Evolutionary conservation across 768 basidiomycete genomes (phyloP), one percentile per base, ranked within the genome.

Genomic region (Cystobasidium onofrii): DNA sequence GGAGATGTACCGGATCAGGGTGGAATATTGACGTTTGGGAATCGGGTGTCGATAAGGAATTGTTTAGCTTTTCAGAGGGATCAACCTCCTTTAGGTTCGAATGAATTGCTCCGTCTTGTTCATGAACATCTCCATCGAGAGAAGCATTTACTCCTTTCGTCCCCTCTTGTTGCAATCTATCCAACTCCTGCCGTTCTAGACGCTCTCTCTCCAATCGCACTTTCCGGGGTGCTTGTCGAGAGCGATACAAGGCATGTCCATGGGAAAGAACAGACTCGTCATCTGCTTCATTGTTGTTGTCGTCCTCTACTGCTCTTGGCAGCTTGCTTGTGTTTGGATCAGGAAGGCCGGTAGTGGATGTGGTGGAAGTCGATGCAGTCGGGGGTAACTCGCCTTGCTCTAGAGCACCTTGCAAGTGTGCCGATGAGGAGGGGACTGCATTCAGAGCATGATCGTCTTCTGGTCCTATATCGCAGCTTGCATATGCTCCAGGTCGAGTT

Each of bases 391-490:
- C 57, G 60, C 73, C 70, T 71, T 75, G 67, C 60, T 75, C 70
- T 44, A 64, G 43, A 23, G 46, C 41, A 10, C 61, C 60, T 34
- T 64, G 62, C 13, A 34, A 23, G 15, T 29, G 20, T 2, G 57
- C 13, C 25, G 57, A 60, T 9, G 52, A 20, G 4, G 52, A 54
- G 27, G 52, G 27, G 71, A 79, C 78, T 57, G 74, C 76, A 76
- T 82, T 39, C 39, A 39, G 83, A 41, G 87, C 76, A n/a, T n/a
- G n/a, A n/a, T 86, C 85, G 74, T 87, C 83, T 61, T 85, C 85
- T 54, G 90, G 85, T 25, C 90, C 90, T 0, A 85, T 89, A 79
- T 92, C 91, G 73, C 85, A 84, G 81, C 90, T 90, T 71, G 86
- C 85, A 80, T 91, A 90, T 76, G 84, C 83, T 46, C 84, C 83